Conservation (phyloP, 306 rosid species). For the Begonia peltatifolia region DNA sequence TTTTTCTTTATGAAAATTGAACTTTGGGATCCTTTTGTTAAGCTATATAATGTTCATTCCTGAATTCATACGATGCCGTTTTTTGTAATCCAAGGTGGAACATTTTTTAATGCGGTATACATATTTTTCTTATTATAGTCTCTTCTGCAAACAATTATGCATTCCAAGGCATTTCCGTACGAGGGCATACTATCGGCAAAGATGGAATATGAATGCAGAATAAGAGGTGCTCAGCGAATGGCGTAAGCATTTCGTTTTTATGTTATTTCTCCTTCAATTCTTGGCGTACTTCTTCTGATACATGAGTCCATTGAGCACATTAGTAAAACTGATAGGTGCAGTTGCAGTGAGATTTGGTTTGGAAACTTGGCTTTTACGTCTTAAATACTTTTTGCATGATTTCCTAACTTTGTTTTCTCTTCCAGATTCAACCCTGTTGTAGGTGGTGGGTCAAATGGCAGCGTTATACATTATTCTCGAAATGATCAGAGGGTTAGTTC, state of each 20-base stretch:
- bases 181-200: constrained; percentile 72
- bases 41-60: too few species aligned
- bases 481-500: constrained; percentile 77
- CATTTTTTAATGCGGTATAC: too few species aligned
- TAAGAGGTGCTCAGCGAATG: constrained; percentile 91
- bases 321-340: too few species aligned
- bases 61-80: too few species aligned
- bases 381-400: constrained; percentile 7
- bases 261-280: too few species aligned
- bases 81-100: too few species aligned
- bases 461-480: constrained; percentile 80
- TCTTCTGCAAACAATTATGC: constrained; percentile 76
- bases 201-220: constrained; percentile 86
- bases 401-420: constrained; percentile 9
- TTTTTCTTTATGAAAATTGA: too few species aligned
- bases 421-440: constrained; percentile 90
- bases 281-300: too few species aligned
- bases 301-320: too few species aligned
- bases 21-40: not conserved
- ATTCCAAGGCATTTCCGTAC: constrained; percentile 55
- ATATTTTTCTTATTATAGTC: constrained; percentile 40
- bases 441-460: constrained; percentile 88
- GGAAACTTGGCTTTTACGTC: not conserved
- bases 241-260: constrained; percentile 44
- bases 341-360: not conserved